These are phyloP conservation scores for Chaetomium globosum DNA, from an alignment of 2,329 filamentous ascomycete species.

Conservation along the genomic window DNA sequence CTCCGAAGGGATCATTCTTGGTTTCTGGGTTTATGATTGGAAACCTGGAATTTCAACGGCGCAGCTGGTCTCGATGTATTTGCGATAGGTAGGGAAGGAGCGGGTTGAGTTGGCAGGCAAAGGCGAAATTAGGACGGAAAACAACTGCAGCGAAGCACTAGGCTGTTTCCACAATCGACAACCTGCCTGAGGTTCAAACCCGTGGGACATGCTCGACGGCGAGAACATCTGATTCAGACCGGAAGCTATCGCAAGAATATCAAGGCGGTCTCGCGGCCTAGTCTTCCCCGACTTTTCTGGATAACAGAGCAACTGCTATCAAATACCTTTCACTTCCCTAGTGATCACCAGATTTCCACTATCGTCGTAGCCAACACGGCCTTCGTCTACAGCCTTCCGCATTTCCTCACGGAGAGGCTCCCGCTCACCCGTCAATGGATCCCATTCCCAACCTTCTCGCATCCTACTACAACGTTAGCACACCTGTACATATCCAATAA, in stretches of 20 bases:
- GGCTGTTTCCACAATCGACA: neutral
- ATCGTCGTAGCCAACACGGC: slow-evolving; percentile 60
- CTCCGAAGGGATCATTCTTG: neutral
- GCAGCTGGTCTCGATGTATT: neutral
- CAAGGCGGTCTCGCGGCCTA: no score
- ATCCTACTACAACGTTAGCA: slow-evolving; percentile 50
- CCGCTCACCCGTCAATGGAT: slow-evolving; percentile 69
- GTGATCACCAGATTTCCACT: slow-evolving; percentile 52
- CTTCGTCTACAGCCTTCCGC: slow-evolving; percentile 59
- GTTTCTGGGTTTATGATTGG: no score
- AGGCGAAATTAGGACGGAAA: neutral
- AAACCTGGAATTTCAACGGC: neutral
- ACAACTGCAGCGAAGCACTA: neutral
- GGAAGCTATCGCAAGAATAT: no score
- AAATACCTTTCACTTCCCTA: neutral
- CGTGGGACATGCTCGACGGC: neutral
- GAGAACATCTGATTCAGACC: no score
- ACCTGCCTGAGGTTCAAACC: neutral
- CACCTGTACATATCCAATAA: neutral
- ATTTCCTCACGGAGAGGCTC: slow-evolving; percentile 56
- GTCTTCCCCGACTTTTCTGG: neutral
- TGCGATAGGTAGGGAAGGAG: neutral
- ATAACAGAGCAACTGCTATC: neutral
- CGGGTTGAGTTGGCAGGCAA: no score
- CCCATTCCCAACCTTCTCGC: slow-evolving; percentile 81